Evolutionary conservation across 148 eudicot genomes (phyloP).

Genomic region (Rhododendron molle): DNA sequence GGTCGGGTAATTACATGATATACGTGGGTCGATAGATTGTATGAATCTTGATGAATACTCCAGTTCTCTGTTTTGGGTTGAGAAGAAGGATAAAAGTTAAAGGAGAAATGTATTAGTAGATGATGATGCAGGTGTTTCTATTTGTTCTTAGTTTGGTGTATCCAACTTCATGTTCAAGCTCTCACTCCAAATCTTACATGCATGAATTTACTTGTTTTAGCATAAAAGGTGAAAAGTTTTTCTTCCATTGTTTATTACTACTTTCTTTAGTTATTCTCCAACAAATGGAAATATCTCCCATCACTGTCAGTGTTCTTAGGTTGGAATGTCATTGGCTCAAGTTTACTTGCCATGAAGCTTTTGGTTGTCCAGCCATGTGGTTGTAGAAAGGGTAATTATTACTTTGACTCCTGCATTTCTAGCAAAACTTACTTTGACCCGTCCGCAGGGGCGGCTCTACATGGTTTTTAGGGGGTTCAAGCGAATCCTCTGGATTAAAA

Average conservation of each 20-base stretch:
- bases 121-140: background rate
- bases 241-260: background rate
- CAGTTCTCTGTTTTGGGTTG: background rate
- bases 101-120: background rate
- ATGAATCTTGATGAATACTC: background rate
- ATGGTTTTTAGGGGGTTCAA: too few relatives aligned
- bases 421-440: background rate
- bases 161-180: background rate
- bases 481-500: too few relatives aligned
- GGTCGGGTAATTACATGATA: background rate
- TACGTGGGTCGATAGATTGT: background rate
- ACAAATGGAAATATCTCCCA: background rate
- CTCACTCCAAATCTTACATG: background rate
- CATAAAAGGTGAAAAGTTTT: background rate
- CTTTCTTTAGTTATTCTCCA: background rate
- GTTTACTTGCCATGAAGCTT: background rate
- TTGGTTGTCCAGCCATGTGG: background rate
- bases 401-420: background rate
- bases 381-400: background rate
- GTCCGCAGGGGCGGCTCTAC: too few relatives aligned
- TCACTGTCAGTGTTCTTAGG: background rate
- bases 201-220: background rate
- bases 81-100: background rate
- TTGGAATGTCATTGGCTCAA: background rate
- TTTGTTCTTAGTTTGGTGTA: background rate